phyloP scores from a whole-genome alignment of 2,329 filamentous ascomycete species.

The Nemania sp. region DNA sequence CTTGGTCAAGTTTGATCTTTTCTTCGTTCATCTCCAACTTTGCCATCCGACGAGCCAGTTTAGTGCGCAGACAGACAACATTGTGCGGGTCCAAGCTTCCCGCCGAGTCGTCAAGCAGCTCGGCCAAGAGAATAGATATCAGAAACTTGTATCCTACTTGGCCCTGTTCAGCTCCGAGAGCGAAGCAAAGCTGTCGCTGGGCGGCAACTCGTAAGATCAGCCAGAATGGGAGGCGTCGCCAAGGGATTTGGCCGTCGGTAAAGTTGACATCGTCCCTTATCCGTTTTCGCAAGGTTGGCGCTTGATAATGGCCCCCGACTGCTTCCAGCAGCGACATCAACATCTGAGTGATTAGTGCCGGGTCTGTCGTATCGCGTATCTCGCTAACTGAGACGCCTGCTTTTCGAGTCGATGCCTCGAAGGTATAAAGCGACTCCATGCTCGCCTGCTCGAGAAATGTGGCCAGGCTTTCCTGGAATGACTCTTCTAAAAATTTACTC shows the following conservation, averaged over 20 bases:
- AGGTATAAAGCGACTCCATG: conserved; percentile 63
- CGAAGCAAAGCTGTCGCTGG: conserved; percentile 62
- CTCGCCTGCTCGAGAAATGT: conserved; percentile 68
- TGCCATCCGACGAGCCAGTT: conserved; percentile 67
- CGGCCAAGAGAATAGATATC: conserved; percentile 61
- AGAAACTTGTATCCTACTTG: conserved; percentile 68
- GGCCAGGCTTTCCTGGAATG: conserved; percentile 63
- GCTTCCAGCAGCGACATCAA: conserved; percentile 71
- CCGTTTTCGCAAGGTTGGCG: conserved; percentile 63
- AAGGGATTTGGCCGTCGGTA: conserved; percentile 62
- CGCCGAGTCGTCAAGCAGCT: conserved; percentile 58
- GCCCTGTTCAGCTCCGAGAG: conserved; percentile 57
- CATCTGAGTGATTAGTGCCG: conserved; percentile 68
- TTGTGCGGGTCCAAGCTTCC: conserved; percentile 50
- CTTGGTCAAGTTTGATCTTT: neutral
- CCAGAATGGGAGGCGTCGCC: conserved; percentile 73
- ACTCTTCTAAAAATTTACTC: conserved; percentile 51
- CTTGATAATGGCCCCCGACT: conserved; percentile 57
- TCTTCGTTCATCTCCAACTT: conserved; percentile 62
- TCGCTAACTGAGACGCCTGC: conserved; percentile 63
- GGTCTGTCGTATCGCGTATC: conserved; percentile 67
- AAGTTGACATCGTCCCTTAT: conserved; percentile 73
- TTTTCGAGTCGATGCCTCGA: conserved; percentile 66
- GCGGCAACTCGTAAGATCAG: conserved; percentile 70
- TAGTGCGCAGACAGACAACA: conserved; percentile 59